A percentile compares a stretch with the other conserved stretches of the same genome.
Evolutionary conservation across 352 stramenopile genomes (phyloP).

Genomic region (Pythium dissimile): DNA sequence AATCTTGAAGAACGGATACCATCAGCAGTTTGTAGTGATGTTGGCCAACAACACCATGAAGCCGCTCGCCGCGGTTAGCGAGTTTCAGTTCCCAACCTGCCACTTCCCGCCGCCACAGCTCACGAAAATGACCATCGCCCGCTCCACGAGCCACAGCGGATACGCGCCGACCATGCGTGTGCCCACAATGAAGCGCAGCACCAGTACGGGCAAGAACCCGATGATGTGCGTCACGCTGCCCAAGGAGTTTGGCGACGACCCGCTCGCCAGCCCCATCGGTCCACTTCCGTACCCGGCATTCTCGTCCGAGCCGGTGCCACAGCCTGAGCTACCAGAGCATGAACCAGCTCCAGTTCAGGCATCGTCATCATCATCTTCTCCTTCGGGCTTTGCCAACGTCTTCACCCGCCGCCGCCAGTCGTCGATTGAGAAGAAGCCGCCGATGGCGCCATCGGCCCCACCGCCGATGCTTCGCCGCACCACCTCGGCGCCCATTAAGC

Average conservation of each 20-base stretch:
- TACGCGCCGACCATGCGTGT: neutral
- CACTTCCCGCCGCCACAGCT: conserved; percentile 10
- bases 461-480: conserved; percentile 21
- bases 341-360: neutral
- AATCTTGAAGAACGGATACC: neutral
- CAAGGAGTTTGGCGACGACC: conserved; percentile 21
- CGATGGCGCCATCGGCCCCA: too few species aligned
- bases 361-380: neutral
- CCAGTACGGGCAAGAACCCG: conserved; percentile 18
- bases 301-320: neutral
- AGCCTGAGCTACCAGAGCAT: neutral
- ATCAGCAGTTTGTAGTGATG: neutral
- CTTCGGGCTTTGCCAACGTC: conserved; percentile 14
- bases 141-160: neutral
- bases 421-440: conserved; percentile 29
- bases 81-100: conserved; percentile 15
- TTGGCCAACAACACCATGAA: conserved; percentile 5
- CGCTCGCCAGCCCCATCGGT: conserved; percentile 21
- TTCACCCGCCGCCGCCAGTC: conserved; percentile 25
- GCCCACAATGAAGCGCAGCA: conserved; percentile 11
- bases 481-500: conserved; percentile 26
- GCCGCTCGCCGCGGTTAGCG: neutral
- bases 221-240: conserved; percentile 26
- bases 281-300: conserved; percentile 5
- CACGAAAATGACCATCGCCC: conserved; percentile 23